phyloP scores from a whole-genome alignment of 1,284 basidiomycete genomes.

The Pseudozyma tsukubaensis region DNA sequence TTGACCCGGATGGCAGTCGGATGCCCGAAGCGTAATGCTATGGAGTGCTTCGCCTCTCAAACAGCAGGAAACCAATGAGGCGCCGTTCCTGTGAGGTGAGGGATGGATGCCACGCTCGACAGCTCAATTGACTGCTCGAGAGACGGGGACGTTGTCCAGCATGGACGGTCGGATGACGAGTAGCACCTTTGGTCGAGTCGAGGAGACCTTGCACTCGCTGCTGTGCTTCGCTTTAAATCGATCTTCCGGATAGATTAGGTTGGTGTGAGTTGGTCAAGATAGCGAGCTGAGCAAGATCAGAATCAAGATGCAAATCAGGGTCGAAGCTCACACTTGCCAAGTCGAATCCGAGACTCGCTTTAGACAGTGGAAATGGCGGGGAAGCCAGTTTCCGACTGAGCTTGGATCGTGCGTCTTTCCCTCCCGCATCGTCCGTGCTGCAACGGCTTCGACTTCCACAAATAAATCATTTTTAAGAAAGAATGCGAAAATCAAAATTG shows the following conservation, averaged over 20 bases:
- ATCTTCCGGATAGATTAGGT: not conserved
- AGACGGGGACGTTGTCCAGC: not conserved
- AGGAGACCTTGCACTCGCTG: not conserved
- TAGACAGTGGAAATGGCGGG: not conserved
- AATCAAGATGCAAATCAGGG: no score
- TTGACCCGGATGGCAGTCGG: no score
- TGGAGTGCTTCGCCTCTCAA: no score
- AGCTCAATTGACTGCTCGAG: not conserved
- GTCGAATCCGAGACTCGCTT: no score
- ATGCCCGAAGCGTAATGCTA: no score
- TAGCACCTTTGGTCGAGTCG: not conserved
- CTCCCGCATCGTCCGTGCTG: no score
- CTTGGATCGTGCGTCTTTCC: slow-evolving; percentile 15
- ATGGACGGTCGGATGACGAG: not conserved
- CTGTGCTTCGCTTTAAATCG: not conserved
- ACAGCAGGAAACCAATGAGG: no score
- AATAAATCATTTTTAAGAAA: not conserved
- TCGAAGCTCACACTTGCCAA: no score
- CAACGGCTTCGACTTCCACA: not conserved
- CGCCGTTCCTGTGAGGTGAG: not conserved
- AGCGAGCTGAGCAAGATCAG: not conserved
- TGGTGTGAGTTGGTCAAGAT: not conserved
- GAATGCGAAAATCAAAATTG: no score
- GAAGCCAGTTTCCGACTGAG: slow-evolving; percentile 3
- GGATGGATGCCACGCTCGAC: not conserved